Evolutionary conservation across 2,329 filamentous ascomycete genomes (phyloP), one percentile per base, ranked within the genome.

Genomic region (Penicillium sp.): DNA sequence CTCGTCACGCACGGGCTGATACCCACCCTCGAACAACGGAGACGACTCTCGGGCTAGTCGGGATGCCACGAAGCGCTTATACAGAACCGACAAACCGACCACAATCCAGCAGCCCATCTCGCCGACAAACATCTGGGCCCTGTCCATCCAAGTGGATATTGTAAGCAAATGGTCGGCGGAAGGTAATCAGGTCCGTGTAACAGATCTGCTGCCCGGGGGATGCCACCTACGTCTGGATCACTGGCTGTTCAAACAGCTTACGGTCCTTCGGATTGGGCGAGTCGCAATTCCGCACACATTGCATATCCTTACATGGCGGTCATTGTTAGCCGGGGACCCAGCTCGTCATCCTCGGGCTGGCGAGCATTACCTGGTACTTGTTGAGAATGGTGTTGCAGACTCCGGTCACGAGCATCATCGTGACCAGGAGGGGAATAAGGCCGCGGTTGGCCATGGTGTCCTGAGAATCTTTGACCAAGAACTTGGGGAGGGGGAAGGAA

Each of bases 71-170:
- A 85, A 84, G 62, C 83, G 84, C 50, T 82, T 81, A 76, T 90
- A 90, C 2, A 94, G 77, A 22, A 85, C 81, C 72, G 90, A 87
- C 51, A 84, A 70, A 22, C 89, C 87, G 44, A 98, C 85, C 54
- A 99, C 91, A 14, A 98, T 83, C 93, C 94, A 99, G 81, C 92
- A 96, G 63, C 92, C 94, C 84, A 91, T 90, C 76, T 99, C 95
- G 56, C 95, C 95, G 62, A 97, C 84, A 75, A 99, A 99, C 95
- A 99, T 99, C 76, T 98, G 95, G 1, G 92, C 81, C 2, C 81
- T 83, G 9, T 56, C 50, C 13, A 53, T 50, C 14, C 24, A 24
- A 18, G 41, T 52, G 47, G 16, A 10, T 35, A 49, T 50, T 11
- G 49, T 59, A 33, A 63, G 55, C 43, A 37, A 54, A 27, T 39